These are phyloP conservation scores for Dentipellis fragilis DNA, from an alignment of 768 basidiomycete species.

Conservation along the genomic window DNA sequence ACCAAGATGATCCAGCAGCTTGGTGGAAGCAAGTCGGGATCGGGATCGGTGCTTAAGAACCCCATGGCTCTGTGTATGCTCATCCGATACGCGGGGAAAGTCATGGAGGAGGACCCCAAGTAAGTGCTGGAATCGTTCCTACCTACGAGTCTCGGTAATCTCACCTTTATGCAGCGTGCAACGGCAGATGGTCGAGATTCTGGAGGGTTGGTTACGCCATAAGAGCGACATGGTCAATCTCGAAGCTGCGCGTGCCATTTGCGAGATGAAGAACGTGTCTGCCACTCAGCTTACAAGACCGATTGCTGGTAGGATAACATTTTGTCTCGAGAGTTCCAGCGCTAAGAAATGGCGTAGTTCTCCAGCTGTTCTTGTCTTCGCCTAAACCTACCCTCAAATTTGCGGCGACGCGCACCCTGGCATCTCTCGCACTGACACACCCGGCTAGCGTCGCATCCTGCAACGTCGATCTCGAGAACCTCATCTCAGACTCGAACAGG, in stretches of 20 bases:
- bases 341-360: conserved; percentile 37
- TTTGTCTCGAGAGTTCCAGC: not conserved
- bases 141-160: conserved; percentile 1
- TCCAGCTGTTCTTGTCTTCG: conserved; percentile 93
- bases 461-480: conserved; percentile 93
- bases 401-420: conserved; percentile 92
- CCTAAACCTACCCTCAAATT: conserved; percentile 95
- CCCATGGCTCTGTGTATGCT: conserved; percentile 98
- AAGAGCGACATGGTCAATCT: conserved; percentile 99
- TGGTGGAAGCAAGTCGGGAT: conserved; percentile 77
- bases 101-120: conserved; percentile 99
- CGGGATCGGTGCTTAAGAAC: conserved; percentile 81
- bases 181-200: conserved; percentile 83
- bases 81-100: conserved; percentile 96
- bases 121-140: conserved; percentile 32
- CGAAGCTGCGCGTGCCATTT: conserved; percentile 94
- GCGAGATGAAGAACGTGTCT: conserved; percentile 85
- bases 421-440: conserved; percentile 77
- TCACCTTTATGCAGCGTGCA: conserved; percentile 50
- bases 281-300: conserved; percentile 73
- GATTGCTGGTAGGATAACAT: conserved; percentile 60
- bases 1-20: conserved; percentile 99
- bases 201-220: conserved; percentile 93
- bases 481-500: conserved; percentile 92
- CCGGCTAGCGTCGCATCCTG: conserved; percentile 82